Conservation (phyloP, 495 filamentous ascomycete species). For the Collariella sp. region DNA sequence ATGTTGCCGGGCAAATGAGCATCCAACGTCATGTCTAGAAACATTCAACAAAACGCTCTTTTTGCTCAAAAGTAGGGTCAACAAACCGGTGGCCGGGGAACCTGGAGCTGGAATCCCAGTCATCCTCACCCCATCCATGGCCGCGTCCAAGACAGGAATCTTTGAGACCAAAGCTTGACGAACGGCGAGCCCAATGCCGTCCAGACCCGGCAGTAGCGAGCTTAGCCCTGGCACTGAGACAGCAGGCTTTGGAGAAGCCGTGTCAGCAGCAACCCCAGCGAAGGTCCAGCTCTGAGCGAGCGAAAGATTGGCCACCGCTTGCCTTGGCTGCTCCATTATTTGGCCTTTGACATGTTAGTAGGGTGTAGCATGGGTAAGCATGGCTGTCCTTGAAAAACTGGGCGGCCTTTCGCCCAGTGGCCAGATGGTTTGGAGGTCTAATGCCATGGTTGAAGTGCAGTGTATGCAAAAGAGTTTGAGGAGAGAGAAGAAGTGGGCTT, state of each 20-base stretch:
- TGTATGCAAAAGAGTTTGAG: background rate
- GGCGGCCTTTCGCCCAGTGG: background rate
- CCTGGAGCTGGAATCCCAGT: background rate
- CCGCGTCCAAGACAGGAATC: background rate
- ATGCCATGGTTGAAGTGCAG: background rate
- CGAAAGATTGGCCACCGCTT: constrained; percentile 1
- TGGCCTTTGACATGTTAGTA: background rate
- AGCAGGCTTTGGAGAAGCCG: background rate
- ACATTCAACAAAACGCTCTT: background rate
- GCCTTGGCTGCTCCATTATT: background rate
- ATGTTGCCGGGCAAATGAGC: background rate
- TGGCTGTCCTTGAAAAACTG: background rate
- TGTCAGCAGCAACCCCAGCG: background rate
- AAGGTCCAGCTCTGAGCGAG: constrained; percentile 8
- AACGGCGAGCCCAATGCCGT: background rate
- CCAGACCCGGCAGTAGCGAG: background rate
- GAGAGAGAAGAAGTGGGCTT: background rate
- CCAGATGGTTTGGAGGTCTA: background rate
- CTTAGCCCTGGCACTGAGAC: background rate
- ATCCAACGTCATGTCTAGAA: background rate
- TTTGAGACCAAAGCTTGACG: background rate
- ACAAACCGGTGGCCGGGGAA: background rate
- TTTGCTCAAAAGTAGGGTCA: too few relatives aligned
- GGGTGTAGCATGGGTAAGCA: background rate
- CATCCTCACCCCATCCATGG: background rate